These are phyloP conservation scores for Corylus heterophylla DNA, from an alignment of 306 rosid species.

Conservation along the genomic window DNA sequence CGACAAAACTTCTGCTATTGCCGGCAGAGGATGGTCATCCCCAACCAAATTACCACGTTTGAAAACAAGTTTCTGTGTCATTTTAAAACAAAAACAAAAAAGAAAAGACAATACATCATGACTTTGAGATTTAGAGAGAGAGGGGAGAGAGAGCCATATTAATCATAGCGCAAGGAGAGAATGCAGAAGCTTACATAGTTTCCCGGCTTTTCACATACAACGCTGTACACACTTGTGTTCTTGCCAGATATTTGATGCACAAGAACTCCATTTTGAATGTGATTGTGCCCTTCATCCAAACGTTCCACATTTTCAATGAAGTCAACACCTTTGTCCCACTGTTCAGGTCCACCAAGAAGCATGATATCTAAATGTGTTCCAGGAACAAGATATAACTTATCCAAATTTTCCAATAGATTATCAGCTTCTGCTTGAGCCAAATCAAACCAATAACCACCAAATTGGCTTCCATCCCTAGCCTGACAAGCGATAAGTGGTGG, in stretches of 20 bases:
- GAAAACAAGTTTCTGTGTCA: slow-evolving; percentile 72
- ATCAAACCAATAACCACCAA: slow-evolving; percentile 89
- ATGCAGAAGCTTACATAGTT: slow-evolving; percentile 60
- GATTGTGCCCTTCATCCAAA: slow-evolving; percentile 46
- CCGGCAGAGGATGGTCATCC: slow-evolving; percentile 84
- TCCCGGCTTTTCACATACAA: slow-evolving; percentile 68
- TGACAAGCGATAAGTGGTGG: slow-evolving; percentile 66
- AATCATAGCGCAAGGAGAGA: slow-evolving; percentile 27
- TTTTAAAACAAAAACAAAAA: slow-evolving; percentile 28
- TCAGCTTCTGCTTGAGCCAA: slow-evolving; percentile 55
- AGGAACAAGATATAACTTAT: slow-evolving; percentile 74
- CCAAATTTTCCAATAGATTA: slow-evolving; percentile 46
- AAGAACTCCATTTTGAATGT: slow-evolving; percentile 45
- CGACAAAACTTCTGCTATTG: slow-evolving; percentile 52
- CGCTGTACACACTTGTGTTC: slow-evolving; percentile 56
- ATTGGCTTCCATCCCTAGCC: slow-evolving; percentile 79
- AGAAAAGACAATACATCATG: slow-evolving; percentile 10
- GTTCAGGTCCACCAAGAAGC: slow-evolving; percentile 86
- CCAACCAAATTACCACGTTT: slow-evolving; percentile 85
- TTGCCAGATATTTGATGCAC: slow-evolving; percentile 57
- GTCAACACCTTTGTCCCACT: slow-evolving; percentile 59
- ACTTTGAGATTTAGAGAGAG: slow-evolving; percentile 7
- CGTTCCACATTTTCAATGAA: slow-evolving; percentile 49
- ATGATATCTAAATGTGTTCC: slow-evolving; percentile 63
- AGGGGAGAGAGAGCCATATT: slow-evolving; percentile 8